Percentiles rank a stretch among this genome's conserved stretches.
phyloP scores from a whole-genome alignment of 2,329 filamentous ascomycete genomes.

The Penicillium vulpinum region DNA sequence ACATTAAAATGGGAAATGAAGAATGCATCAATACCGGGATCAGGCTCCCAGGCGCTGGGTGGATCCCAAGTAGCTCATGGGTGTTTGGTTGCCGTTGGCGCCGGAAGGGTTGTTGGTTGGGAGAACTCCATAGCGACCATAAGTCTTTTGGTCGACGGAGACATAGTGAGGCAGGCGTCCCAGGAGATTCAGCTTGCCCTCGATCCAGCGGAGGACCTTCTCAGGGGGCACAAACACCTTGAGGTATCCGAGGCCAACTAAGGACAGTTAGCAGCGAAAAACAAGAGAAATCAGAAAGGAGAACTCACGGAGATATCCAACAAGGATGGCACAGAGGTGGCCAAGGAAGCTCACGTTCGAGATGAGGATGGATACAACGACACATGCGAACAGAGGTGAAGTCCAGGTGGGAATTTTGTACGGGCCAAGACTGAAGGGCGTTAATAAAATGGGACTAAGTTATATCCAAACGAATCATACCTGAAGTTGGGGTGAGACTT shows the following conservation, averaged over 20 bases:
- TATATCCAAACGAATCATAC: slow-evolving; percentile 35
- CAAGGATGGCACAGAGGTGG: slow-evolving; percentile 76
- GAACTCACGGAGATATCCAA: slow-evolving; percentile 80
- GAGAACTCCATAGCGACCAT: slow-evolving; percentile 85
- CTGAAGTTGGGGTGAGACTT: slow-evolving; percentile 75
- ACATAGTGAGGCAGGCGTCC: slow-evolving; percentile 87
- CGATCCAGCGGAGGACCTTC: slow-evolving; percentile 81
- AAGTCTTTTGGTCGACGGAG: slow-evolving; percentile 93
- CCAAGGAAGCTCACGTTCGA: slow-evolving; percentile 82
- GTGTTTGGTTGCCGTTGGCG: slow-evolving; percentile 37
- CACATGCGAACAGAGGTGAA: slow-evolving; percentile 73
- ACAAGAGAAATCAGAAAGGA: background rate
- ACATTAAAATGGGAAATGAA: slow-evolving; percentile 29
- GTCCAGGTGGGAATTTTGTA: slow-evolving; percentile 88
- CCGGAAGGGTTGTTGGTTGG: slow-evolving; percentile 55
- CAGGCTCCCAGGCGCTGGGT: slow-evolving; percentile 70
- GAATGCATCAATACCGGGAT: slow-evolving; percentile 23
- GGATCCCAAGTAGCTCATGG: slow-evolving; percentile 61
- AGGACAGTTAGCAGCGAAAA: slow-evolving; percentile 9
- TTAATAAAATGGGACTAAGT: slow-evolving; percentile 14
- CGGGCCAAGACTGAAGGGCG: slow-evolving; percentile 51
- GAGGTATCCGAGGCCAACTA: slow-evolving; percentile 83
- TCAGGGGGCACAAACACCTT: slow-evolving; percentile 89
- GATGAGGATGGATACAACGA: slow-evolving; percentile 74
- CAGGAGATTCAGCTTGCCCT: slow-evolving; percentile 82